phyloP scores from a whole-genome alignment of 208 protist species.

The Leptomonas pyrrhocoris region DNA sequence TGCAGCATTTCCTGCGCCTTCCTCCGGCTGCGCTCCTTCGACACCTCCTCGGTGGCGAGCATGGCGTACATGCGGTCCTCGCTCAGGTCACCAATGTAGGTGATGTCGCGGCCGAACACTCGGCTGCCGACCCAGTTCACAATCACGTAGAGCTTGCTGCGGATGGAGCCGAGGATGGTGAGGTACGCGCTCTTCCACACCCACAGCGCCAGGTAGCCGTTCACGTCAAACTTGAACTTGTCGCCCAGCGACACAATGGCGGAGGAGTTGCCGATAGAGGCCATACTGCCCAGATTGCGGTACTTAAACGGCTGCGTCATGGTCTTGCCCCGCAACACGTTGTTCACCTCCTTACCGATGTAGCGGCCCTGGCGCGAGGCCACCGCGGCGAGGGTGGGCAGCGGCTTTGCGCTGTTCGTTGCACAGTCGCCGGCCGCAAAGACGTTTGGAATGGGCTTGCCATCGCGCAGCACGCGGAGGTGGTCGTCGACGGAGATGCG shows the following conservation, averaged over 20 bases:
- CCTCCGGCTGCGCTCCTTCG: slow-evolving; percentile 53
- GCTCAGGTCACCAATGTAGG: slow-evolving; percentile 83
- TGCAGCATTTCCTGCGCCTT: slow-evolving; percentile 57
- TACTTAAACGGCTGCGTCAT: slow-evolving; percentile 66
- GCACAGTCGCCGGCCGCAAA: slow-evolving; percentile 89
- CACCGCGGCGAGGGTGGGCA: slow-evolving; percentile 80
- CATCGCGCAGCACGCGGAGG: slow-evolving; percentile 69
- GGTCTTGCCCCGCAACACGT: slow-evolving; percentile 32
- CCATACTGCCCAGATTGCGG: slow-evolving; percentile 83
- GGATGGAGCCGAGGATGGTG: slow-evolving; percentile 80
- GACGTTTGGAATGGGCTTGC: slow-evolving; percentile 72
- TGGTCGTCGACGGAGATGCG: slow-evolving; percentile 75
- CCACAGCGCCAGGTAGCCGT: slow-evolving; percentile 76
- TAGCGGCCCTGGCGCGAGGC: slow-evolving; percentile 84
- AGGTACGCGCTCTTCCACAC: slow-evolving; percentile 90
- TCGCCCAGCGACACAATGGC: slow-evolving; percentile 77
- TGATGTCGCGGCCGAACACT: slow-evolving; percentile 85
- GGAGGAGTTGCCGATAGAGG: slow-evolving; percentile 65
- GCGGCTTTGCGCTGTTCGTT: slow-evolving; percentile 52
- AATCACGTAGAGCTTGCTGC: slow-evolving; percentile 83
- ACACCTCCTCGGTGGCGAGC: slow-evolving; percentile 68
- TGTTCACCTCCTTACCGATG: slow-evolving; percentile 75
- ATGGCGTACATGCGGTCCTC: slow-evolving; percentile 71
- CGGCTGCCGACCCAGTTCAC: slow-evolving; percentile 84
- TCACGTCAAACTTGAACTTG: slow-evolving; percentile 62